A percentile compares a stretch with the other conserved stretches of the same genome.
Conservation (phyloP, 1,139 yeast species). For the Saccharomyces hybrid region DNA sequence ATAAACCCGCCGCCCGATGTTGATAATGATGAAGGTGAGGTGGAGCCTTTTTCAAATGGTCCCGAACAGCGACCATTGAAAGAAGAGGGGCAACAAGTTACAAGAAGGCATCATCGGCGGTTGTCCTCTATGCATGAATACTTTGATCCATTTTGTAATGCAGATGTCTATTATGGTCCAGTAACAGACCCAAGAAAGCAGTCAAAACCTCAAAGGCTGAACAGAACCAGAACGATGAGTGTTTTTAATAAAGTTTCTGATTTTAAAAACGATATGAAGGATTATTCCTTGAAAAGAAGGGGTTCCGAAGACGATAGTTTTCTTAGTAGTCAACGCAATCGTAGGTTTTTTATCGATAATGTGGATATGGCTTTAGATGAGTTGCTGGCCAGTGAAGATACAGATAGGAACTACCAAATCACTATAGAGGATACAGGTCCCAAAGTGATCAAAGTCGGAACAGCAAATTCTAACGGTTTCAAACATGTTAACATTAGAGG, state of each 20-base stretch:
- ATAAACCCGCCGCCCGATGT: not conserved
- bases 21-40: not conserved
- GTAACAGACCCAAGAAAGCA: constrained; percentile 44
- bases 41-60: not conserved
- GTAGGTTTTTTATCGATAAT: constrained; percentile 64
- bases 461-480: constrained; percentile 77
- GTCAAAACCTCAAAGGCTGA: constrained; percentile 4
- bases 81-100: constrained; percentile 1
- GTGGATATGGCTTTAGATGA: constrained; percentile 67
- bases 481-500: constrained; percentile 72
- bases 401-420: constrained; percentile 78
- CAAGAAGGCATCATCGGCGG: constrained; percentile 19
- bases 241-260: constrained; percentile 30
- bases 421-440: constrained; percentile 92
- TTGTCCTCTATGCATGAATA: constrained; percentile 28
- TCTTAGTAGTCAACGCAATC: constrained; percentile 32
- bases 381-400: constrained; percentile 71
- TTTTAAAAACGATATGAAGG: constrained; percentile 13
- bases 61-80: not conserved
- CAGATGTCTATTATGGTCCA: constrained; percentile 69
- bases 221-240: constrained; percentile 36
- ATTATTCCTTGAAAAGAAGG: constrained; percentile 37
- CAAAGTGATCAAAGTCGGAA: constrained; percentile 75
- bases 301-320: constrained; percentile 59
- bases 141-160: constrained; percentile 54